These are phyloP conservation scores for Trifolium repens DNA, from an alignment of 306 rosid genomes.

Conservation along the genomic window DNA sequence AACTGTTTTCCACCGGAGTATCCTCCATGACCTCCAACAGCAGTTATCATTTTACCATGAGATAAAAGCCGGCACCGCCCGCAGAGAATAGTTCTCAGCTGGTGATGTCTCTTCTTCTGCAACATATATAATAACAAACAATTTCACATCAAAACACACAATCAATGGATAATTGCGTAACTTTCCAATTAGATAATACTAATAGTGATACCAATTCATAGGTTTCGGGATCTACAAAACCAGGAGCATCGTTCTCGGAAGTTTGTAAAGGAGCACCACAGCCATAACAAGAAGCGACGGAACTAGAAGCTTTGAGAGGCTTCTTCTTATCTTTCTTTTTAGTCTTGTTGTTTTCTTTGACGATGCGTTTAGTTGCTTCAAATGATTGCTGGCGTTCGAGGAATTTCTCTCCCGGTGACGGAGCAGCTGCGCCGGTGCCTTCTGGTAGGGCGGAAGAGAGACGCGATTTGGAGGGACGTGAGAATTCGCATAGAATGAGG, in stretches of 20 bases:
- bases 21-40: conserved; percentile 98
- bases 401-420: conserved; percentile 81
- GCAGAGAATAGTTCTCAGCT: conserved; percentile 81
- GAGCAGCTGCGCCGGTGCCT: conserved; percentile 80
- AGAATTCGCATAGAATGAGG: conserved; percentile 47
- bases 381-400: conserved; percentile 64
- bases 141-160: not conserved
- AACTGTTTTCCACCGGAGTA: conserved; percentile 85
- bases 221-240: conserved; percentile 70
- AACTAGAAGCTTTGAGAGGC: conserved; percentile 51
- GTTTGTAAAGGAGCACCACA: conserved; percentile 94
- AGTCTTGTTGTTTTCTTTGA: conserved; percentile 51
- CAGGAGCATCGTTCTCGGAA: conserved; percentile 70
- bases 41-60: conserved; percentile 93
- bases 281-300: conserved; percentile 74
- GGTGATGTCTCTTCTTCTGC: conserved; percentile 96
- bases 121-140: conserved; percentile 7
- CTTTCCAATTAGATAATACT: not conserved
- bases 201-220: conserved; percentile 60
- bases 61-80: conserved; percentile 82
- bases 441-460: conserved; percentile 41
- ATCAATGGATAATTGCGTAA: not conserved
- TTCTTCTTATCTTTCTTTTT: conserved; percentile 64
- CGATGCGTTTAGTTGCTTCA: conserved; percentile 66
- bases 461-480: conserved; percentile 42